These are phyloP conservation scores for Rhamnella rubrinervis DNA, from an alignment of 331 rosid genomes.

Conservation along the genomic window DNA sequence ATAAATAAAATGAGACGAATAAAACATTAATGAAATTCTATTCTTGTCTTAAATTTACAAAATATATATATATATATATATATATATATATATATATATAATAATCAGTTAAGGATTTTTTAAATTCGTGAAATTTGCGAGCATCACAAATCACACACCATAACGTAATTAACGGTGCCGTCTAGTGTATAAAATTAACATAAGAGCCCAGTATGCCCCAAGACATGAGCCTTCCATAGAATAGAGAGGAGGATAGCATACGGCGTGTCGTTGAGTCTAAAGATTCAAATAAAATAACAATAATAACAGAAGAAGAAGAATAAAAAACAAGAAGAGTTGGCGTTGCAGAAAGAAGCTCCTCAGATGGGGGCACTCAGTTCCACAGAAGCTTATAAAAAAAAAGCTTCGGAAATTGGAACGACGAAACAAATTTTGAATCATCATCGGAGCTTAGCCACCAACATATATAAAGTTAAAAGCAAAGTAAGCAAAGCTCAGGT, in stretches of 20 bases:
- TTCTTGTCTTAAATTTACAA: too few relatives aligned
- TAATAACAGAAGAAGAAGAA: background rate
- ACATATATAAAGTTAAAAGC: background rate
- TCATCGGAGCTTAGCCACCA: conserved; percentile 24
- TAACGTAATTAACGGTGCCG: too few relatives aligned
- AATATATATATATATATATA: too few relatives aligned
- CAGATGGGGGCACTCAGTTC: conserved; percentile 21
- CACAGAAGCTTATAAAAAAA: conserved; percentile 22
- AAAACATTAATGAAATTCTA: too few relatives aligned
- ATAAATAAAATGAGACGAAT: too few relatives aligned
- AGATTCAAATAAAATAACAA: background rate
- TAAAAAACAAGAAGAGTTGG: background rate
- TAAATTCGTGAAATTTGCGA: too few relatives aligned
- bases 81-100: too few relatives aligned
- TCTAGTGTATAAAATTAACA: too few relatives aligned
- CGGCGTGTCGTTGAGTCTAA: background rate
- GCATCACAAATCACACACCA: too few relatives aligned
- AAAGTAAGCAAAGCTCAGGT: background rate
- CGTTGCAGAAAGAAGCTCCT: conserved; percentile 13
- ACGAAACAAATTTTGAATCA: conserved; percentile 7
- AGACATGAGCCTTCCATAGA: too few relatives aligned
- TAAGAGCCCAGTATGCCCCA: too few relatives aligned
- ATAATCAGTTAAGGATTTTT: too few relatives aligned
- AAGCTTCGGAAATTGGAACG: conserved; percentile 40
- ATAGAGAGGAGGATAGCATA: background rate